Evolutionary conservation across 2,329 filamentous ascomycete genomes (phyloP).

Genomic region (Cucurbitaria berberidis): DNA sequence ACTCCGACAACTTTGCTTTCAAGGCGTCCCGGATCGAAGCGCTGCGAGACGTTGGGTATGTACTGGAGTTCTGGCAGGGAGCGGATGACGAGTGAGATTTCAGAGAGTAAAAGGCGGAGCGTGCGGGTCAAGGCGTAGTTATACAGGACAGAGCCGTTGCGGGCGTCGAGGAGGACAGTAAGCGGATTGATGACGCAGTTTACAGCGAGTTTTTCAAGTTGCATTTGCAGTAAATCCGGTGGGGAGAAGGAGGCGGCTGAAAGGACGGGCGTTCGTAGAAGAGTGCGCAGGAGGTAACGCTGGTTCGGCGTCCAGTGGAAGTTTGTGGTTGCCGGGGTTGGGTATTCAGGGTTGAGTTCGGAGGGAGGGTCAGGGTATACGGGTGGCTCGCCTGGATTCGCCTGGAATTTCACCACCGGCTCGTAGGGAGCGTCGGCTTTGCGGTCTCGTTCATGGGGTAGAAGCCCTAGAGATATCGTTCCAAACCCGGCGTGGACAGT

Average conservation of each 20-base stretch:
- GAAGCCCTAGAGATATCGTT: constrained; percentile 62
- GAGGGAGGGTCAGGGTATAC: constrained; percentile 12
- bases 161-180: constrained; percentile 77
- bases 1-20: constrained; percentile 65
- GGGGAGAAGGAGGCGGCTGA: constrained; percentile 64
- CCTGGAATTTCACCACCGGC: constrained; percentile 21
- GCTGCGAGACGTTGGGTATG: constrained; percentile 64
- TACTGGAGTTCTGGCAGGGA: constrained; percentile 74
- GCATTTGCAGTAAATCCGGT: constrained; percentile 69
- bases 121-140: constrained; percentile 70
- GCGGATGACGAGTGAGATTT: constrained; percentile 75
- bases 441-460: constrained; percentile 50
- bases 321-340: constrained; percentile 19
- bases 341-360: constrained; percentile 21
- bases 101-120: constrained; percentile 73
- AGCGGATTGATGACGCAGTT: constrained; percentile 80
- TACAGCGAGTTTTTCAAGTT: constrained; percentile 80
- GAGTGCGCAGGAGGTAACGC: constrained; percentile 68
- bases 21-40: constrained; percentile 67
- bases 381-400: constrained; percentile 4
- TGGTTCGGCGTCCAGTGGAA: constrained; percentile 51
- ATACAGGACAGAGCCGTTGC: constrained; percentile 72
- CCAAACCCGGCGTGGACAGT: constrained; percentile 65
- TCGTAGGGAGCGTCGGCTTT: constrained; percentile 32
- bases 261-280: constrained; percentile 68